These are phyloP conservation scores for Kurtzmaniella fragi DNA, from an alignment of 805 yeast species.

Conservation along the genomic window DNA sequence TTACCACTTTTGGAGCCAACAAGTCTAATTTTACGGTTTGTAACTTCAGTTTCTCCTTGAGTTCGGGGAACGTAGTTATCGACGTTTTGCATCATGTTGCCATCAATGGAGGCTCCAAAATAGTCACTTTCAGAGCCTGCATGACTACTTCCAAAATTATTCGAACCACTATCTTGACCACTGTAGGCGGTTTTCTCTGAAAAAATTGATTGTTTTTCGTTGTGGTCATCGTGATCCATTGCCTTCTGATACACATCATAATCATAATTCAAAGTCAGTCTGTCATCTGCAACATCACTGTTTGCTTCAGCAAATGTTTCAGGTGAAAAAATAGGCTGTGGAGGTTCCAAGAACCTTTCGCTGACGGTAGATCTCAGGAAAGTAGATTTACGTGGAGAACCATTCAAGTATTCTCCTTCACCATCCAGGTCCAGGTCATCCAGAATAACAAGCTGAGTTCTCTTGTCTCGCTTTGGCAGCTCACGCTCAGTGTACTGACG, in stretches of 20 bases:
- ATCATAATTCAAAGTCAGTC: slow-evolving; percentile 32
- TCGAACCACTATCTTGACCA: slow-evolving; percentile 16
- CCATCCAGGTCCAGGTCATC: slow-evolving; percentile 22
- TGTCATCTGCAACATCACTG: slow-evolving; percentile 17
- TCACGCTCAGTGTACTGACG: slow-evolving; percentile 64
- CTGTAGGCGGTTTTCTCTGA: slow-evolving; percentile 17
- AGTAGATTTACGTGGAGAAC: slow-evolving; percentile 33
- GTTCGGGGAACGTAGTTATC: slow-evolving; percentile 52
- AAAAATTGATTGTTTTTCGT: slow-evolving; percentile 30
- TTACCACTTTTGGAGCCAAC: slow-evolving; percentile 63
- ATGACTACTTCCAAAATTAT: slow-evolving; percentile 9
- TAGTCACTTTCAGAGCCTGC: slow-evolving; percentile 27
- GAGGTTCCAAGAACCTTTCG: slow-evolving; percentile 53
- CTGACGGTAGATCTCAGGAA: slow-evolving; percentile 31
- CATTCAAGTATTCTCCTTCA: slow-evolving; percentile 14
- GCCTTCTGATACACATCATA: slow-evolving; percentile 30
- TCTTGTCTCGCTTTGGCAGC: slow-evolving; percentile 61
- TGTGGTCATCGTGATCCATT: slow-evolving; percentile 25
- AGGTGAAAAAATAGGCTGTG: slow-evolving; percentile 62
- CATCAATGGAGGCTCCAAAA: slow-evolving; percentile 42
- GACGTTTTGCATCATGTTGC: slow-evolving; percentile 42
- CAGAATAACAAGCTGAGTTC: slow-evolving; percentile 45
- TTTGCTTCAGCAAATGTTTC: slow-evolving; percentile 60
- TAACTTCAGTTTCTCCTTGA: slow-evolving; percentile 25
- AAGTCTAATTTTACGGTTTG: slow-evolving; percentile 69